A percentile compares a stretch with the other conserved stretches of the same genome.
phyloP scores from a whole-genome alignment of 2,329 filamentous ascomycete species.

The Macroventuria anomochaeta region DNA sequence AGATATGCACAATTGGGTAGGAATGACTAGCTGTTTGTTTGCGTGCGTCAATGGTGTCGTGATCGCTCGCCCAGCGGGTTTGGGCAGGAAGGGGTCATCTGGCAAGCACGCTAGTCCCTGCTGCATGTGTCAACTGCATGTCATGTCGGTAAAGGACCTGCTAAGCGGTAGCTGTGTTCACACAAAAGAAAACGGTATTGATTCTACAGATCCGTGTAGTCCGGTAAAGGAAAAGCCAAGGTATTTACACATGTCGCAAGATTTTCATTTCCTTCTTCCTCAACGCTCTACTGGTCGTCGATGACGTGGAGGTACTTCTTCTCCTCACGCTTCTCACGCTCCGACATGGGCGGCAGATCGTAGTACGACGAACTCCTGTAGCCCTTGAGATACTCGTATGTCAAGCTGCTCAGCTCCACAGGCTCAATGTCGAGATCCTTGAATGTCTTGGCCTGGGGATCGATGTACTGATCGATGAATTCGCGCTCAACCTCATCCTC shows the following conservation, averaged over 20 bases:
- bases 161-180: too few relatives aligned
- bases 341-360: constrained; percentile 91
- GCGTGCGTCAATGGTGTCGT: too few relatives aligned
- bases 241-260: constrained; percentile 38
- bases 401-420: constrained; percentile 82
- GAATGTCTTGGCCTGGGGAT: constrained; percentile 91
- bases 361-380: constrained; percentile 89
- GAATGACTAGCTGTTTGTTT: too few relatives aligned
- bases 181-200: constrained; percentile 30
- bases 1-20: too few relatives aligned
- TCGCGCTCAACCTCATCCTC: constrained; percentile 89
- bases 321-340: constrained; percentile 92
- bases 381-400: constrained; percentile 93
- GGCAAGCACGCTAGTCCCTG: too few relatives aligned
- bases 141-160: too few relatives aligned
- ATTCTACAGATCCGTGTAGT: constrained; percentile 34
- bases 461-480: constrained; percentile 91
- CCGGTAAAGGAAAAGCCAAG: constrained; percentile 24
- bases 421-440: constrained; percentile 91
- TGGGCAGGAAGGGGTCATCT: too few relatives aligned
- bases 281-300: constrained; percentile 46
- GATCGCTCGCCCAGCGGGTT: too few relatives aligned
- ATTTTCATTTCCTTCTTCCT: constrained; percentile 14
- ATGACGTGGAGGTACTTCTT: constrained; percentile 93
- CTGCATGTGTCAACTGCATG: too few relatives aligned